Evolutionary conservation across 164 flowering plant species (phyloP).

Genomic region (Sedum album): DNA sequence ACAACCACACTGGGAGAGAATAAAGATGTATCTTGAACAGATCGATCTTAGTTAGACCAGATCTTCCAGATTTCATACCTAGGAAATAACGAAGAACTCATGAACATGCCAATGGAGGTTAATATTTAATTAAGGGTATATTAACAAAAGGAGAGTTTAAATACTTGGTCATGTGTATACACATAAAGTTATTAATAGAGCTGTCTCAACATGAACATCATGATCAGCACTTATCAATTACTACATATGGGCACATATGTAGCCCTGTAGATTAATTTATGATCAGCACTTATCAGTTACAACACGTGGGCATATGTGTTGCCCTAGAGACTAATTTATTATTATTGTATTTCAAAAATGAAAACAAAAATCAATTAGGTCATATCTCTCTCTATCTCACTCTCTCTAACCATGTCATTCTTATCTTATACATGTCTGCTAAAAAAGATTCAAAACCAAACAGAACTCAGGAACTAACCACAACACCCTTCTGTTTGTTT

Average conservation of each 20-base stretch:
- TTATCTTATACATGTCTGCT: slow-evolving; percentile 3
- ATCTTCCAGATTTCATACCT: neutral
- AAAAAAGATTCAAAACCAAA: slow-evolving; percentile 6
- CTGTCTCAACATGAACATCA: neutral
- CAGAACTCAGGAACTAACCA: slow-evolving; percentile 4
- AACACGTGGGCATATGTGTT: too few species aligned
- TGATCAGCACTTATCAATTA: neutral
- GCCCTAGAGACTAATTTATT: too few species aligned
- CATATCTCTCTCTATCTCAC: neutral
- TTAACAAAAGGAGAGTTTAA: neutral
- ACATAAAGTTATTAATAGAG: slow-evolving; percentile 1
- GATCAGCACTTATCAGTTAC: too few species aligned
- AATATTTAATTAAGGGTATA: neutral
- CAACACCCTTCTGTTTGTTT: neutral
- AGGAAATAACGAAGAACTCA: neutral
- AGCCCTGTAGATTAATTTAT: slow-evolving; percentile 1
- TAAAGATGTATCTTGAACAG: neutral
- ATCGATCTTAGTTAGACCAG: neutral
- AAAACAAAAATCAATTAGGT: too few species aligned
- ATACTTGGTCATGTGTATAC: neutral
- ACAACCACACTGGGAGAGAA: neutral
- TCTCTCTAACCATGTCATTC: neutral
- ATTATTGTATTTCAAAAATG: neutral
- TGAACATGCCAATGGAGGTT: neutral
- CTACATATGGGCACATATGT: slow-evolving; percentile 4